Base-by-base conservation (phyloP, 2,329 filamentous ascomycete species). In the Penicillium corylophilum region DNA sequence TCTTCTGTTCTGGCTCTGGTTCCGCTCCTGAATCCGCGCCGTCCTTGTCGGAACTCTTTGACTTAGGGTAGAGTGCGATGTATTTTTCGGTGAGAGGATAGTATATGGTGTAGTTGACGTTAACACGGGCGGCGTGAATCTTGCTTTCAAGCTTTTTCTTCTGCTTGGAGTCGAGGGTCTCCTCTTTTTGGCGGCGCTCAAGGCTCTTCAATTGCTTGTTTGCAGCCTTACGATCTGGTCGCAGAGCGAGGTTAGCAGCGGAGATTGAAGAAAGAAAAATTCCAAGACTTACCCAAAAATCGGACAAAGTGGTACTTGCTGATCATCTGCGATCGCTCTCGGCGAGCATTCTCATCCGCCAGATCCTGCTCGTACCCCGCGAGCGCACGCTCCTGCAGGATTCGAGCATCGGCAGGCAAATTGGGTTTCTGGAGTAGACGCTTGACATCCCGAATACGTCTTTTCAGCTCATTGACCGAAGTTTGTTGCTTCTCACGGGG, bases 261-360 rank as follows among this genome's bases (percentile, higher is more conserved):
- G 6, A 33, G 15, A 0, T 20, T 22, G 35, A 26, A 46, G 29
- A 46, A n/a, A 16, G 20, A 18, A 2, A 23, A 22, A 7, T 28
- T 36, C 26, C 12, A 29, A 9, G 18, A 56, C 64, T 35, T 64
- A 75, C 73, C 83, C 55, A 86, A 78, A 64, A 86, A 87, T n/a
- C 83, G 71, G n/a, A 86, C 78, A 70, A 84, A 85, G 64, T 86
- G 83, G 64, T 85, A 87, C 63, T 78, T 80, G 52, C 75, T 75
- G 53, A 86, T 84, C 72, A 84, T 79, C 53, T 80, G 78, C 43
- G 74, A 75, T 58, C 76, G 74, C 59, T 77, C 71, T 59, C 80
- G 75, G 47, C 79, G 77, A 22, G 69, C 66, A 50, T 77, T 73
- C 49, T 77, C 74, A 22, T 77, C 74, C 15, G 71, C 73, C 46